Evolutionary conservation across 371 early-diverging fungal species (phyloP), one percentile per base, ranked within the genome.

Genomic region (Lichtheimia corymbifera): DNA sequence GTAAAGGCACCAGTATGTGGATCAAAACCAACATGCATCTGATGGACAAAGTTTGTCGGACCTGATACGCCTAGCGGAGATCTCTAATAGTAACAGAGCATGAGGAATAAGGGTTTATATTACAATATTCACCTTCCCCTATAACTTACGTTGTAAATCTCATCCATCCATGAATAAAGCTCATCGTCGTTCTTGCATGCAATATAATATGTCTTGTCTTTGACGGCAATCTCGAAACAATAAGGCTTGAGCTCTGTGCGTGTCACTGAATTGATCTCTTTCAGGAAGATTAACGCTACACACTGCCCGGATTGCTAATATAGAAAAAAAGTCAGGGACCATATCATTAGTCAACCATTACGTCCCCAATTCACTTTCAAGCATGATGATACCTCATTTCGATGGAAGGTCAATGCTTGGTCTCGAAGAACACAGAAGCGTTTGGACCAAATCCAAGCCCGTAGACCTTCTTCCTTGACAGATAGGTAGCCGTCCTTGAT

Each of bases 151-250:
- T 83, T 88, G 74, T 96, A 96, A 70, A 98, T 91, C 65, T 93
- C 93, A 72, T 97, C 97, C 88, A 96, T 92, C 98, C 97, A 97
- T 25, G 91, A 87, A 74, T 98, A 98, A n/a, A 98, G 84, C 62
- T 98, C 97, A 65, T 95, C 94, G 68, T 98, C 98, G 69, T 84
- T 92, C 74, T 89, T 91, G 74, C 94, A 94, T n/a, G 93, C 86
- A 45, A 98, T 75, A 73, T 88, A 93, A 74, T 91, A 96, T 40
- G 90, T 87, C 72, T 90, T 88, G 53, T 96, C 96, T 72, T 90
- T 92, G 45, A 95, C 93, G 43, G 85, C 86, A 43, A 97, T 83
- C 73, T 96, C 96, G 66, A 97, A 91, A 68, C 96, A 96, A 72
- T 93, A 95, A 25, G 90, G 86, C 73, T 94, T 94, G 47, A 91